These are phyloP conservation scores for Dictyostelium brefeldianum DNA, from an alignment of 78 protist genomes.

Conservation along the genomic window DNA sequence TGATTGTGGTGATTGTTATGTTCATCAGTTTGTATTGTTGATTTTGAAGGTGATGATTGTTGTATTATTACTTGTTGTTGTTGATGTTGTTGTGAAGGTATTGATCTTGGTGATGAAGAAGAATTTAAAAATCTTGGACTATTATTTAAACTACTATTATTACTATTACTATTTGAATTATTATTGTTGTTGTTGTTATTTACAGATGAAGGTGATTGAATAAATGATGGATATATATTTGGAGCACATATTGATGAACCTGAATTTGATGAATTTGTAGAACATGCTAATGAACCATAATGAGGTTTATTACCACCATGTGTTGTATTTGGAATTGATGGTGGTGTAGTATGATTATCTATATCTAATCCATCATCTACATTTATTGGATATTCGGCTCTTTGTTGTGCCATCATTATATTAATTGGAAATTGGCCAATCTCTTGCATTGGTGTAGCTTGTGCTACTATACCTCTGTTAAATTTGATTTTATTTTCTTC, in stretches of 20 bases:
- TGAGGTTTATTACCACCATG: neutral
- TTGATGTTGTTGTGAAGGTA: neutral
- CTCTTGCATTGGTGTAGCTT: neutral
- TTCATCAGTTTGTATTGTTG: neutral
- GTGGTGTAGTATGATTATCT: neutral
- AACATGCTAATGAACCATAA: neutral
- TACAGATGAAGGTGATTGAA: neutral
- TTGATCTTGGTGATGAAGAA: neutral
- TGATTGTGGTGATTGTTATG: neutral
- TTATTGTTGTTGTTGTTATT: neutral
- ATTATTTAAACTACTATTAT: constrained; percentile 30
- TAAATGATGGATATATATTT: neutral
- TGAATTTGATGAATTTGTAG: constrained; percentile 10
- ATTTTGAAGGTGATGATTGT: neutral
- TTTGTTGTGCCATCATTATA: neutral
- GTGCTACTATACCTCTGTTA: neutral
- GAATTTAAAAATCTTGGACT: constrained; percentile 6
- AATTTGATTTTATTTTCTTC: neutral
- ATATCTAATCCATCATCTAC: neutral
- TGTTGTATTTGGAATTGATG: constrained; percentile 1
- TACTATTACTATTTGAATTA: neutral
- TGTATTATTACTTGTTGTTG: neutral
- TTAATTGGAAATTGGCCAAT: neutral
- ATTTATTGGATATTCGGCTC: constrained; percentile 5
- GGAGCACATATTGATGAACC: neutral